Conservation (phyloP, 495 filamentous ascomycete species). For the Neurospora sp. region DNA sequence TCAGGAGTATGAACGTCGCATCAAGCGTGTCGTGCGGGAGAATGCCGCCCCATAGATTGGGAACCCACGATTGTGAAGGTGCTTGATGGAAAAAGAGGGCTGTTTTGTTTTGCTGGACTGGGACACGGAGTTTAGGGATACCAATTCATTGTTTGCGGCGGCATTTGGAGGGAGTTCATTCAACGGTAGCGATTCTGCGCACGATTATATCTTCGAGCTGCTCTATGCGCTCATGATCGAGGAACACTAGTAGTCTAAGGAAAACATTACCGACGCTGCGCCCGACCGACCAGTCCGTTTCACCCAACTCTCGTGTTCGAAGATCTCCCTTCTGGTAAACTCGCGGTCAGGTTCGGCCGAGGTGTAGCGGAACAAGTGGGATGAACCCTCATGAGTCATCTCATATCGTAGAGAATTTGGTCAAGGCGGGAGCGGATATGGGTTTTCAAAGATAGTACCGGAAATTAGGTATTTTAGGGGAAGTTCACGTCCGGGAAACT, state of each 20-base stretch:
- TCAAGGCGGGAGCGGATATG: not conserved
- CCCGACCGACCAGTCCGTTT: not conserved
- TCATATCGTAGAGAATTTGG: not conserved
- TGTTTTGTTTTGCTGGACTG: conserved; percentile 1
- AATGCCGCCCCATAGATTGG: conserved; percentile 51
- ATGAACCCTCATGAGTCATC: not conserved
- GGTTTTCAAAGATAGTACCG: not conserved
- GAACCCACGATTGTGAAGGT: not conserved
- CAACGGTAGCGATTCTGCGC: not conserved
- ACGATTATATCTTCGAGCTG: not conserved
- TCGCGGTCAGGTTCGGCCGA: not conserved
- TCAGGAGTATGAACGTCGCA: conserved; percentile 74
- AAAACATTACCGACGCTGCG: not conserved
- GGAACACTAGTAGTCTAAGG: not conserved
- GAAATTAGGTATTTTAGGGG: not conserved
- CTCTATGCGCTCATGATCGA: not conserved
- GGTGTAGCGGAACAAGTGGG: not conserved
- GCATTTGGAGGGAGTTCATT: not conserved
- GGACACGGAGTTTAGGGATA: conserved; percentile 6
- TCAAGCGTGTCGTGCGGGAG: conserved; percentile 76
- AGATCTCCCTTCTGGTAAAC: not conserved
- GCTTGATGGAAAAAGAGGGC: conserved; percentile 5
- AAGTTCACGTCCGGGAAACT: not conserved
- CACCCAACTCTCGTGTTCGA: not conserved
- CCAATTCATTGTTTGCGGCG: conserved; percentile 1